A percentile compares a stretch with the other conserved stretches of the same genome.
These are phyloP conservation scores for Priceomyces medius DNA, from an alignment of 805 yeast genomes.

Conservation along the genomic window DNA sequence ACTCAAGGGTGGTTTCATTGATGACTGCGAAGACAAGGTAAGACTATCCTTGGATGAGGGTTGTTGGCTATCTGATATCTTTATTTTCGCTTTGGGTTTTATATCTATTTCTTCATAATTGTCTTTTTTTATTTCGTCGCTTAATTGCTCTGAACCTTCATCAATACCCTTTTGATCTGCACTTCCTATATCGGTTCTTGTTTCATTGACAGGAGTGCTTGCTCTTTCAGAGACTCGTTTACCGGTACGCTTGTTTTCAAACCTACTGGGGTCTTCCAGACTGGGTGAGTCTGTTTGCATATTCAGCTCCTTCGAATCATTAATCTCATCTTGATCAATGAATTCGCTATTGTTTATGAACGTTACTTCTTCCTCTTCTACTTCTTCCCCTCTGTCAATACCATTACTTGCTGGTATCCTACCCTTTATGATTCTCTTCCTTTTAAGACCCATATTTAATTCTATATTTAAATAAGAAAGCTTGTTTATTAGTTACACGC, in stretches of 20 bases:
- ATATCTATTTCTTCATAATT: not conserved
- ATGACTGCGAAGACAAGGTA: not conserved
- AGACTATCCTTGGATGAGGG: not conserved
- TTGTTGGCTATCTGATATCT: not conserved
- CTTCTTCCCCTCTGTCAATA: no score
- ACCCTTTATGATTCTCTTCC: conserved; percentile 6
- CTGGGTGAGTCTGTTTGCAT: no score
- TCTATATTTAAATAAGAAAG: not conserved
- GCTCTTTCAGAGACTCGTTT: no score
- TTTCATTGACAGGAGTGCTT: no score
- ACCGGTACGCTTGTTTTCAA: no score
- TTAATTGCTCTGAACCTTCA: not conserved
- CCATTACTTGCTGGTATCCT: not conserved
- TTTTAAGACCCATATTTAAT: conserved; percentile 9
- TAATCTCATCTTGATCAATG: not conserved
- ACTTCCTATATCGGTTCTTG: not conserved
- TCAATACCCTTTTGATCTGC: not conserved
- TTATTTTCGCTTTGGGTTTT: not conserved
- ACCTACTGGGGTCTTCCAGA: no score
- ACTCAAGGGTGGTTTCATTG: conserved; percentile 15
- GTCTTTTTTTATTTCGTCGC: not conserved
- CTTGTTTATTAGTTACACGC: not conserved
- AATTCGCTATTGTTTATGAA: conserved; percentile 44
- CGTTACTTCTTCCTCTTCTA: conserved; percentile 22
- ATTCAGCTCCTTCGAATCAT: no score